phyloP scores from a whole-genome alignment of 352 stramenopile genomes.

The Phytophthora brassicae region DNA sequence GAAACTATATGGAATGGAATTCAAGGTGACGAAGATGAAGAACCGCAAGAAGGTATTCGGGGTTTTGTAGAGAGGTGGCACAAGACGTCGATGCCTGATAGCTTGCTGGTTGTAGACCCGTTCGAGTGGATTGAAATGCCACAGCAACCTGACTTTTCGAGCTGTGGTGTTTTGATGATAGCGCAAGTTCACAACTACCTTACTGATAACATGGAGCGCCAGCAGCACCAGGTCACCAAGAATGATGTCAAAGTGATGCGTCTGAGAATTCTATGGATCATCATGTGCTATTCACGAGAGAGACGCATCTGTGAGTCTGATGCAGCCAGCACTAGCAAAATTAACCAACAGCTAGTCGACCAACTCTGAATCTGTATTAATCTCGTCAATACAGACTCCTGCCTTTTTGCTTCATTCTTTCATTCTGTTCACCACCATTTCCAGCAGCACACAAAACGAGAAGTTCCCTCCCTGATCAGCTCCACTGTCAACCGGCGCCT shows the following conservation, averaged over 20 bases:
- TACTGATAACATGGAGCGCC: background rate
- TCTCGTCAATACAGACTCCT: background rate
- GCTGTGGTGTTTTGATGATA: constrained; percentile 5
- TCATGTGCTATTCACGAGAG: constrained; percentile 4
- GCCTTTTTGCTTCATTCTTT: background rate
- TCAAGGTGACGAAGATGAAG: background rate
- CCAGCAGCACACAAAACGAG: background rate
- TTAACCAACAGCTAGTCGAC: background rate
- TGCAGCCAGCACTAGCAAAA: background rate
- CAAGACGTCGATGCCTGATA: background rate
- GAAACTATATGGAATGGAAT: constrained; percentile 1
- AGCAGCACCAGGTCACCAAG: background rate
- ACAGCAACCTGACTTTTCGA: background rate
- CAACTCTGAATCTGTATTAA: constrained; percentile 9
- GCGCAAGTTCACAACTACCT: constrained; percentile 7
- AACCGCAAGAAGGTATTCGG: background rate
- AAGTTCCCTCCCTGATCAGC: background rate
- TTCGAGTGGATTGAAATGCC: constrained; percentile 2
- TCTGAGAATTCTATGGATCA: constrained; percentile 4
- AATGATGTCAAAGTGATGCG: constrained; percentile 5
- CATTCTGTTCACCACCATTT: constrained; percentile 2
- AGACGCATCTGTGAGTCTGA: background rate
- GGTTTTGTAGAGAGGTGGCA: background rate
- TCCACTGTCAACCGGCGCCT: background rate
- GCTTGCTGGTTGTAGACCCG: background rate